phyloP scores from a whole-genome alignment of 352 stramenopile genomes.

The Globisporangium splendens region DNA sequence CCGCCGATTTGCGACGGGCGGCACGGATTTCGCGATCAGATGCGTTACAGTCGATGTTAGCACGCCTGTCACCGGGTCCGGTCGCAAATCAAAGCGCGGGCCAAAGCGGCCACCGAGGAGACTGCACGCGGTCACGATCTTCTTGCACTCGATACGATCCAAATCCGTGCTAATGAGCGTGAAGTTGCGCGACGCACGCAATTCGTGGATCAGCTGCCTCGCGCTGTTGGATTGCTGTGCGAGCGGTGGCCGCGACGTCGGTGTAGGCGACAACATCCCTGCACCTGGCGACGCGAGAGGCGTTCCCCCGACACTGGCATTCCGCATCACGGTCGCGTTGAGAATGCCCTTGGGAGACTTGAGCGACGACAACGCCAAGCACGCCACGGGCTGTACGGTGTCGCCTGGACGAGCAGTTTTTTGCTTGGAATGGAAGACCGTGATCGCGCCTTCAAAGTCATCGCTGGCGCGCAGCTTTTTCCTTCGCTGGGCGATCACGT shows the following conservation, averaged over 20 bases:
- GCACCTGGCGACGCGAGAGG: not conserved
- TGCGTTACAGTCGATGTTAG: conserved; percentile 67
- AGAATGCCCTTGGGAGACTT: conserved; percentile 11
- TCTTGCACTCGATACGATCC: conserved; percentile 44
- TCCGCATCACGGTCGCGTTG: conserved; percentile 15
- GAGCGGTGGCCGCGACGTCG: conserved; percentile 10
- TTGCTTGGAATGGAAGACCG: conserved; percentile 34
- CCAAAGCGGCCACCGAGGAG: conserved; percentile 68
- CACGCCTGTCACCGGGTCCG: conserved; percentile 32
- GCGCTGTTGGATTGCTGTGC: not conserved
- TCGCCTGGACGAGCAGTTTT: not conserved
- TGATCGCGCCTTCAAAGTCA: conserved; percentile 49
- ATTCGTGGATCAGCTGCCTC: conserved; percentile 4
- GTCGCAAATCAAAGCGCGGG: conserved; percentile 63
- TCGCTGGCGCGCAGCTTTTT: conserved; percentile 38
- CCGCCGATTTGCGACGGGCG: conserved; percentile 20
- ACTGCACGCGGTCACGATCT: conserved; percentile 51
- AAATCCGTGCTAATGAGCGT: conserved; percentile 69
- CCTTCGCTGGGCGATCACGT: not conserved
- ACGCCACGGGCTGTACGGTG: conserved; percentile 1
- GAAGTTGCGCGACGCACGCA: conserved; percentile 19
- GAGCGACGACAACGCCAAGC: not conserved
- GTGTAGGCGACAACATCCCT: conserved; percentile 9
- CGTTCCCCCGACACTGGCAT: not conserved
- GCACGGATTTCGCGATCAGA: conserved; percentile 66